Evolutionary conservation across 1,284 basidiomycete genomes (phyloP).

Genomic region (Apiotrichum siamense): DNA sequence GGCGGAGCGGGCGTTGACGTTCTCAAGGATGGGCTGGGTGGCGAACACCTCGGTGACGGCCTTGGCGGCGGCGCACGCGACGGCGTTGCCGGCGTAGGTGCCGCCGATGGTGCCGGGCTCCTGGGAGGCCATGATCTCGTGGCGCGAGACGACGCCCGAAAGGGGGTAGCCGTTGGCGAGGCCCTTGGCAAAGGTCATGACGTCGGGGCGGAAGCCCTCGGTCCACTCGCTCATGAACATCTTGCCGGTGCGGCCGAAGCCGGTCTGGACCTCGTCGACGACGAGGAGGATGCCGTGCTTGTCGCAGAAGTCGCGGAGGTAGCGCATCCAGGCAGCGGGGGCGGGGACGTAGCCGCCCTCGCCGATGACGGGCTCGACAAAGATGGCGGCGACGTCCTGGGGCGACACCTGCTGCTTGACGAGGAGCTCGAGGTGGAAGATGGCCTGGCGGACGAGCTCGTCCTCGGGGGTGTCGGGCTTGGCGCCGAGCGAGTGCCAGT

Average conservation of each 20-base stretch:
- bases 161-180: conserved; percentile 67
- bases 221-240: conserved; percentile 65
- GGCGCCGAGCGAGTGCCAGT: conserved; percentile 80
- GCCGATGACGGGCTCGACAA: conserved; percentile 87
- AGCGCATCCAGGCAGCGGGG: conserved; percentile 70
- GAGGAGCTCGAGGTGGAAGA: conserved; percentile 77
- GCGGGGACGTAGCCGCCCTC: conserved; percentile 91
- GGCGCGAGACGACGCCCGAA: conserved; percentile 74
- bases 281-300: conserved; percentile 72
- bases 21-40: conserved; percentile 71
- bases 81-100: conserved; percentile 84
- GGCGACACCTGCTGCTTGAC: conserved; percentile 79
- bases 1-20: conserved; percentile 66
- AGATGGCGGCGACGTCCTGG: conserved; percentile 80
- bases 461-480: conserved; percentile 59
- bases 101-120: conserved; percentile 79
- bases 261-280: conserved; percentile 83
- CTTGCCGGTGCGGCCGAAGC: conserved; percentile 83
- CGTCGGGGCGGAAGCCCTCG: conserved; percentile 75
- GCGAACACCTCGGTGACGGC: conserved; percentile 71
- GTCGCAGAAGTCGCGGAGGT: conserved; percentile 77
- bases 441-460: conserved; percentile 61
- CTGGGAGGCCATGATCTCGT: conserved; percentile 74
- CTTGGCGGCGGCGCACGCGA: conserved; percentile 78
- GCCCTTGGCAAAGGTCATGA: conserved; percentile 80